Base-by-base conservation (phyloP, 805 yeast species). In the Starmerella scarabaei region DNA sequence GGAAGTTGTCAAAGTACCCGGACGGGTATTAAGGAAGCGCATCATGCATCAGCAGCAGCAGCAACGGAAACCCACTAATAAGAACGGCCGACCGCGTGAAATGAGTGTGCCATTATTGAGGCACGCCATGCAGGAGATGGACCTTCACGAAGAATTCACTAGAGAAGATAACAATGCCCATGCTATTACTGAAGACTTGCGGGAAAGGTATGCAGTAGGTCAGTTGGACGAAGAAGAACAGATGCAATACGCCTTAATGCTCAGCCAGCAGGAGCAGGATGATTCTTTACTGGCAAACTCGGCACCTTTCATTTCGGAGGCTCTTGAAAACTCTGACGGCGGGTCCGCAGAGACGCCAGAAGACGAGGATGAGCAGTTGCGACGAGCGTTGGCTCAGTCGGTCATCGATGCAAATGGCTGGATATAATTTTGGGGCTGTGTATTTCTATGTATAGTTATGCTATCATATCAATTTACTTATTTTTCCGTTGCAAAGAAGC, bases 151-250 rank as follows among this genome's bases (percentile, higher is more conserved):
- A 18, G 53, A 49, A 33, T 24, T 48, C 35, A 52, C 50, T 43
- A 38, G 34, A n/a, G 39, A 44, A 16, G 55, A 54, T 14, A 54
- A 46, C 15, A 52, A 48, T 33, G 35, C 35, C 14, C 43, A 43
- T 8, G 48, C 42, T 21, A 38, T 14, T n/a, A 41, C 46, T n/a
- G 37, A 20, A 14, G 42, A 23, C 8, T 26, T 42, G 9, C 42
- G 50, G 3, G 50, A 49, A 20, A 30, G 39, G 9, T 49, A 30
- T 38, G 36, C 26, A 5, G 31, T 48, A 12, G 50, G 41, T 4
- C 47, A 44, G 5, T 32, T 55, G 35, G 50, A 48, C 4, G 61
- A 58, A 29, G 58, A 54, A 15, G 63, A 58, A 33, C 59, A 56
- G 38, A 26, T 57, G 23, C 51, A 51, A 24, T 53, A 54, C 35